Base-by-base conservation (phyloP, 2,329 filamentous ascomycete genomes). In the Exophiala dermatitidis region DNA sequence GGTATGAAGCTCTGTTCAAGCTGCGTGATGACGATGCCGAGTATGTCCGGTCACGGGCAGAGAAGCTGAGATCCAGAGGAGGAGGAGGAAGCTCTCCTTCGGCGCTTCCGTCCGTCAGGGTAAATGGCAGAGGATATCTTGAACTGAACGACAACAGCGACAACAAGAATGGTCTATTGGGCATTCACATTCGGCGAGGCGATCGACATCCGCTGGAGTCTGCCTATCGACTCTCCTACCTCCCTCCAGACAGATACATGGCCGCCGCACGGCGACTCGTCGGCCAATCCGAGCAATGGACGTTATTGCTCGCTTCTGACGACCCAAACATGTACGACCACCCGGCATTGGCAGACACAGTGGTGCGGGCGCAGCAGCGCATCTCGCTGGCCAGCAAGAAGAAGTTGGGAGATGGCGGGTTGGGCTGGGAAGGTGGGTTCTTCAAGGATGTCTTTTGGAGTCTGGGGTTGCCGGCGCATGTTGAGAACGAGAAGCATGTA, bases 341-440 rank as follows among this genome's bases (percentile, higher is more conserved):
- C 1, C 31, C 48, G 26, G 57, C 57, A 9, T 52, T 57, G 28
- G 50, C 46, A 3, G 50, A 50, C 12, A 74, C 79, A 10, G 63
- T 19, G 19, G 19, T 78, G 4, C 79, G 81, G 3, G 88, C 88
- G 0, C 88, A 95, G 67, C 82, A 86, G 63, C 81, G 82, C 54
- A 91, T 94, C 66, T 80, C 83, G 26, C 78, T 94, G 4, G 86
- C 87, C 83, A 9, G 86, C 85, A 60, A 95, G 80, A 48, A 89
- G 78, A 46, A 76, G 78, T 54, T 69, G n/a, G 62, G 63, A 10
- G 57, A 58, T 8, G 84, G 90, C 65, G 38, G 38, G 1, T 83
- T 88, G 38, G 89, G 88, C 31, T 94, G 88, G 88, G 88, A 94
- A 67, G 88, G 89, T 12, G 89, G 89, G 1, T 95, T 94, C 74